phyloP scores from a whole-genome alignment of 2,329 filamentous ascomycete species.

The Monosporascus sp. region DNA sequence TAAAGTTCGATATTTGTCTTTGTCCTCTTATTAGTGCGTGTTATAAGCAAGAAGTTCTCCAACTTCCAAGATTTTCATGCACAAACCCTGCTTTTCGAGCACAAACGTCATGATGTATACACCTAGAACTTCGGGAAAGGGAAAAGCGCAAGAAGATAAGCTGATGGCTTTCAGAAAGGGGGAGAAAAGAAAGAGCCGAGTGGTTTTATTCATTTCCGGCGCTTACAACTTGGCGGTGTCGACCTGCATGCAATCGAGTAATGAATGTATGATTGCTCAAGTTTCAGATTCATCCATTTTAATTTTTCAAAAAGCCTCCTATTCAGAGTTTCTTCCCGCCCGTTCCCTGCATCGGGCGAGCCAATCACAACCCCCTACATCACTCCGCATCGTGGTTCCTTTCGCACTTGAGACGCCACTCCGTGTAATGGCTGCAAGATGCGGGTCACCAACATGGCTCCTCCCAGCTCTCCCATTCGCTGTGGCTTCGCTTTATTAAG shows the following conservation, averaged over 20 bases:
- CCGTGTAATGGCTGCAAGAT: not conserved
- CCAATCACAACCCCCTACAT: not conserved
- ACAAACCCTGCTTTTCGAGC: not conserved
- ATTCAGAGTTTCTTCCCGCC: not conserved
- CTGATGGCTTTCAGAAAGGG: too few species aligned
- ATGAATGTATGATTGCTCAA: too few species aligned
- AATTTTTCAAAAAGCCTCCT: not conserved
- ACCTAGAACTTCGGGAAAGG: not conserved
- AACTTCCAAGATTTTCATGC: not conserved
- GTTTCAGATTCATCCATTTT: not conserved
- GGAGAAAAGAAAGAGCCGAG: too few species aligned
- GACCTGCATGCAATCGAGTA: too few species aligned
- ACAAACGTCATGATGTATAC: not conserved
- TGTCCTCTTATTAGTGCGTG: not conserved
- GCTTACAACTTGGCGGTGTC: too few species aligned
- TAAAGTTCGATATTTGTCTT: not conserved
- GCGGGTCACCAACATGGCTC: too few species aligned
- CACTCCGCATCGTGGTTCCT: not conserved
- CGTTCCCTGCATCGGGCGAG: not conserved
- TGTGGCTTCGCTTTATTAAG: too few species aligned
- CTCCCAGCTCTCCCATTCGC: too few species aligned
- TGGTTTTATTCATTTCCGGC: too few species aligned
- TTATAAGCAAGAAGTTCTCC: not conserved
- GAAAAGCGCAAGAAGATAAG: too few species aligned
- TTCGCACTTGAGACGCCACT: not conserved